phyloP scores from a whole-genome alignment of 202 grass and related monocot species.

The Zoysia matrella region DNA sequence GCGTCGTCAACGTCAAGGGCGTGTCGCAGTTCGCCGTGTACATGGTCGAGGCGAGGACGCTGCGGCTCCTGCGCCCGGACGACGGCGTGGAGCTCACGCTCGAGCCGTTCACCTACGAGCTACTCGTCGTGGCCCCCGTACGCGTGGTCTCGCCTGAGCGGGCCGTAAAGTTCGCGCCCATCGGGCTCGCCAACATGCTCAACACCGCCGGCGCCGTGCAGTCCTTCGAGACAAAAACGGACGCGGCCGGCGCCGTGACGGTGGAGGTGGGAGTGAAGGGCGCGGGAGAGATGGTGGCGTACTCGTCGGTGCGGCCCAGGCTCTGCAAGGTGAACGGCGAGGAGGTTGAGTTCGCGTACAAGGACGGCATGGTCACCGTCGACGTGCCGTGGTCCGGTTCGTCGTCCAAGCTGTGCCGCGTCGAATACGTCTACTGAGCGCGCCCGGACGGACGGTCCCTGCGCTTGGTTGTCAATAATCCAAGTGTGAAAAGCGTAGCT shows the following conservation, averaged over 20 bases:
- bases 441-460: too few species aligned
- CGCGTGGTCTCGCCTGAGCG: neutral
- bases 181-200: slow-evolving; percentile 90
- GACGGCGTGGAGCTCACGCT: slow-evolving; percentile 69
- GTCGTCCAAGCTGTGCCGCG: slow-evolving; percentile 46
- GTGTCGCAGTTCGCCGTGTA: slow-evolving; percentile 62
- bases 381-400: slow-evolving; percentile 75
- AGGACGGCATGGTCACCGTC: slow-evolving; percentile 53
- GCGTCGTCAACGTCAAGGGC: slow-evolving; percentile 22
- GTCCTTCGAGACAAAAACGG: slow-evolving; percentile 29
- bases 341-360: slow-evolving; percentile 52
- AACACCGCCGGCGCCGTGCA: slow-evolving; percentile 76
- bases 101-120: slow-evolving; percentile 81
- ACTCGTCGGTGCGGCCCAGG: slow-evolving; percentile 63
- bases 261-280: slow-evolving; percentile 71
- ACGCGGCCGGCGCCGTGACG: neutral
- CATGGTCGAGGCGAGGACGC: slow-evolving; percentile 41
- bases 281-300: slow-evolving; percentile 59
- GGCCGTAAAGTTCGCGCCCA: slow-evolving; percentile 55
- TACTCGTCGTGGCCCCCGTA: slow-evolving; percentile 73
- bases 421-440: slow-evolving; percentile 68
- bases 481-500: neutral
- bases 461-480: neutral
- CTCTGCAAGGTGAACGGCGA: slow-evolving; percentile 62
- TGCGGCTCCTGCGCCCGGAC: slow-evolving; percentile 49